Evolutionary conservation across 2,329 filamentous ascomycete genomes (phyloP), one percentile per base, ranked within the genome.

Genomic region (Nannizzia gypsea): DNA sequence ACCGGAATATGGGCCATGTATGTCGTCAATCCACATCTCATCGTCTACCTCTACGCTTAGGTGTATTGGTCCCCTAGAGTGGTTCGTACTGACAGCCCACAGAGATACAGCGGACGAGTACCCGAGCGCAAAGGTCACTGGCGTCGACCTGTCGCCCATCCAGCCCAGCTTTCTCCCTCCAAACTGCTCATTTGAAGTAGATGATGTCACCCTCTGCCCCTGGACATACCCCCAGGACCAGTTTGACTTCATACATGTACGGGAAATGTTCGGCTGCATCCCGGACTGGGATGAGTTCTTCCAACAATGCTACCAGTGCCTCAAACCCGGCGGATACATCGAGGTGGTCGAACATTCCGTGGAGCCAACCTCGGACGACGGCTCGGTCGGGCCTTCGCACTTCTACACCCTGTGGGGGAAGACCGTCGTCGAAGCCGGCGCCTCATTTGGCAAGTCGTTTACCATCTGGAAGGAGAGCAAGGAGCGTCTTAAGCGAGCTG

Each of bases 81-180:
- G 31, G 31, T 36, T 3, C 26, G n/a, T 8, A 13, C 48, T 54
- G 48, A 54, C 48, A 13, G n/a, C 13, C 28, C 8, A 9, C 59
- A 70, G 66, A n/a, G 67, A 68, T 42, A 65, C 71, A 52, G 70
- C 68, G 57, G 63, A 75, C 64, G 44, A 71, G 46, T 66, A 72
- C 60, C 73, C 73, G 5, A 67, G 67, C 24, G 74, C 77, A 13
- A 66, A 69, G 26, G 72, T 81, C 42, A 73, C 73, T 3, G 78
- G 78, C 42, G 76, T 72, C 22, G 77, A 80, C 64, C 72, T 80
- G 52, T 77, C 74, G 0, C 77, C 78, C 40, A 80, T 79, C 55
- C 78, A 80, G 63, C 78, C 77, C 3, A 66, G 68, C 59, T 76
- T 67, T 40, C 74, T 78, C 0, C 77, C 77, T 0, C 72, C 74